A percentile compares a stretch with the other conserved stretches of the same genome.
phyloP scores from a whole-genome alignment of 768 basidiomycete species.

The Phlebiopsis flavidoalba region DNA sequence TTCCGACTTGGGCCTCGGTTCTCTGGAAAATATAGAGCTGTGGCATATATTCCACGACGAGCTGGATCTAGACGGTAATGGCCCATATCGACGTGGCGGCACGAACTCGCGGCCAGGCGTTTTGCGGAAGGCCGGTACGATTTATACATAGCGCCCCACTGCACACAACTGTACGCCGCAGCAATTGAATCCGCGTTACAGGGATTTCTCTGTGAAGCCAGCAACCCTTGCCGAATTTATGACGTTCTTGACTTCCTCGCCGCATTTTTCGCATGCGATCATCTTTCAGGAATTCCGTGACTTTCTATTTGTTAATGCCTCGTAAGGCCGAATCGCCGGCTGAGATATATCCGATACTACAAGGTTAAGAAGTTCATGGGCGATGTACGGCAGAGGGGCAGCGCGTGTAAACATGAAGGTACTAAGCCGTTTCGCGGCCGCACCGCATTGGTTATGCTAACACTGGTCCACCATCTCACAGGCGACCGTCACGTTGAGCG shows the following conservation, averaged over 20 bases:
- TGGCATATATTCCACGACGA: slow-evolving; percentile 92
- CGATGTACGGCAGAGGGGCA: slow-evolving; percentile 71
- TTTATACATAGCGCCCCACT: slow-evolving; percentile 6
- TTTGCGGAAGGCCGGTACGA: slow-evolving; percentile 71
- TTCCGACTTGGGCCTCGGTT: slow-evolving; percentile 4
- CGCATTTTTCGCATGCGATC: slow-evolving; percentile 62
- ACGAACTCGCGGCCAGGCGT: slow-evolving; percentile 55
- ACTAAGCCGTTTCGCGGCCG: slow-evolving; percentile 22
- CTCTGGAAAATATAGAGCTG: slow-evolving; percentile 49
- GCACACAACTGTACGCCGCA: background rate
- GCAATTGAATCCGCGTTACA: slow-evolving; percentile 24
- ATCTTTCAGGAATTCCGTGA: slow-evolving; percentile 86
- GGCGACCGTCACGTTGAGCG: slow-evolving; percentile 78
- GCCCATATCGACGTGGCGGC: slow-evolving; percentile 67
- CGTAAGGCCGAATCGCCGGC: slow-evolving; percentile 70
- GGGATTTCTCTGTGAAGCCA: slow-evolving; percentile 68
- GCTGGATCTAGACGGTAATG: slow-evolving; percentile 87
- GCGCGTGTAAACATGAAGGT: slow-evolving; percentile 90
- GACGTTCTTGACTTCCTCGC: slow-evolving; percentile 65
- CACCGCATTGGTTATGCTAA: background rate
- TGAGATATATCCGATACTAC: slow-evolving; percentile 86
- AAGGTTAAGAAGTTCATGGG: slow-evolving; percentile 62
- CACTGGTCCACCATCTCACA: slow-evolving; percentile 1
- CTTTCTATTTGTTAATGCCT: slow-evolving; percentile 82
- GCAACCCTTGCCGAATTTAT: slow-evolving; percentile 80